A percentile compares a stretch with the other conserved stretches of the same genome.
Conservation (phyloP, 352 stramenopile species). For the Phytophthora hybrid region DNA sequence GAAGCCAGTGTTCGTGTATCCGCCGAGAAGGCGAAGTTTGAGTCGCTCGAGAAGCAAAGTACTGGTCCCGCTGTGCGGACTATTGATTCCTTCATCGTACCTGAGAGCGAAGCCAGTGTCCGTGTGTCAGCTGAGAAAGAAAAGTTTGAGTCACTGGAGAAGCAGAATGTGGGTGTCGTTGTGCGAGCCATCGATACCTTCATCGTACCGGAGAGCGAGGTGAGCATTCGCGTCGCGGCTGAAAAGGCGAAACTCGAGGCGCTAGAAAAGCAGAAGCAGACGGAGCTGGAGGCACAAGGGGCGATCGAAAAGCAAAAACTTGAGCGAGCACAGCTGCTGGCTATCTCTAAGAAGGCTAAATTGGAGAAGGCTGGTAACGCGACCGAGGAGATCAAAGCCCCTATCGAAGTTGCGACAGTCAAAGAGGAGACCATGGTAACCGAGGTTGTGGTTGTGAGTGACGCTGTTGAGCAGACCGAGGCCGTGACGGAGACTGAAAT, state of each 20-base stretch:
- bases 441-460: not conserved
- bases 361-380: constrained; percentile 4
- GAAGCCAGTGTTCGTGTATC: constrained; percentile 30
- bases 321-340: constrained; percentile 21
- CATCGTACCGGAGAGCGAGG: constrained; percentile 45
- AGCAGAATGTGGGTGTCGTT: constrained; percentile 7
- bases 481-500: not conserved
- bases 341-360: constrained; percentile 26
- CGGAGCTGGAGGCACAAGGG: constrained; percentile 39
- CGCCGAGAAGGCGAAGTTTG: constrained; percentile 28
- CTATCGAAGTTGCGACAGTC: not conserved
- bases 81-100: constrained; percentile 46
- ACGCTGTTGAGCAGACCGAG: not conserved
- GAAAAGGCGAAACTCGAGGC: constrained; percentile 56
- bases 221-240: constrained; percentile 46
- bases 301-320: constrained; percentile 36
- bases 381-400: not conserved
- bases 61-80: constrained; percentile 29
- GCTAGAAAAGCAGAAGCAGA: constrained; percentile 51
- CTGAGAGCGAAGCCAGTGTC: constrained; percentile 27
- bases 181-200: constrained; percentile 49
- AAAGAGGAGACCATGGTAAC: not conserved
- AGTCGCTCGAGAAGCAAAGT: constrained; percentile 7
- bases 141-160: constrained; percentile 23
- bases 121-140: constrained; percentile 23